phyloP scores from a whole-genome alignment of 1,139 yeast species.

The Chernovozyma aurita region DNA sequence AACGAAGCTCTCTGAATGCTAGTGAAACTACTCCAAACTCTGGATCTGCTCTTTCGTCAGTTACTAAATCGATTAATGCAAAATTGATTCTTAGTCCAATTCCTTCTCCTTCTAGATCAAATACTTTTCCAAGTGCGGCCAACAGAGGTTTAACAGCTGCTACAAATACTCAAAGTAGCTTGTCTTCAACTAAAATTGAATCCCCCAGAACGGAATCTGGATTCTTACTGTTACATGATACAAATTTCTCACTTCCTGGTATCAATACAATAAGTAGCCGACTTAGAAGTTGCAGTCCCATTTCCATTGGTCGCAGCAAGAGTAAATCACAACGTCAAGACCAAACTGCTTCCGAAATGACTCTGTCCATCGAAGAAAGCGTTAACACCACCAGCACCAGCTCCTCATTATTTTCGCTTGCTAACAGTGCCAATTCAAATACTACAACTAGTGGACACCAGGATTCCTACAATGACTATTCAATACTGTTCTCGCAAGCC shows the following conservation, averaged over 20 bases:
- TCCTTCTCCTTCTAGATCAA: background rate
- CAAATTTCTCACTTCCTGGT: slow-evolving; percentile 15
- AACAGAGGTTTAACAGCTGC: background rate
- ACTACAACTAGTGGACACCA: too few relatives aligned
- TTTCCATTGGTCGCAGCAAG: slow-evolving; percentile 11
- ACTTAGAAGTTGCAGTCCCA: slow-evolving; percentile 18
- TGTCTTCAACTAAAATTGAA: background rate
- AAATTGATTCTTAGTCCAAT: too few relatives aligned
- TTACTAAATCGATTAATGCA: background rate
- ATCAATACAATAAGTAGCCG: slow-evolving; percentile 20
- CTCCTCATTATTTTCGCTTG: background rate
- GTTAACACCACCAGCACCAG: background rate
- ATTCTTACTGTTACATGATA: slow-evolving; percentile 3
- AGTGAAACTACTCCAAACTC: slow-evolving; percentile 5
- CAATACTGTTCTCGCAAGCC: slow-evolving; percentile 54
- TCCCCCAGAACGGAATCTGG: slow-evolving; percentile 2
- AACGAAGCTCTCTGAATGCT: background rate
- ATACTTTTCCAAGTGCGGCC: background rate
- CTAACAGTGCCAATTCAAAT: background rate
- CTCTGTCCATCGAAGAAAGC: background rate
- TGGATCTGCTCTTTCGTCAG: slow-evolving; percentile 2
- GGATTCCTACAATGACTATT: slow-evolving; percentile 7
- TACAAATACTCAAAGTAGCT: background rate
- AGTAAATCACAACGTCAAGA: background rate
- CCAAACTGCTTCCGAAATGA: background rate